phyloP scores from a whole-genome alignment of 805 yeast species.

The Nakazawaea wyomingensis region DNA sequence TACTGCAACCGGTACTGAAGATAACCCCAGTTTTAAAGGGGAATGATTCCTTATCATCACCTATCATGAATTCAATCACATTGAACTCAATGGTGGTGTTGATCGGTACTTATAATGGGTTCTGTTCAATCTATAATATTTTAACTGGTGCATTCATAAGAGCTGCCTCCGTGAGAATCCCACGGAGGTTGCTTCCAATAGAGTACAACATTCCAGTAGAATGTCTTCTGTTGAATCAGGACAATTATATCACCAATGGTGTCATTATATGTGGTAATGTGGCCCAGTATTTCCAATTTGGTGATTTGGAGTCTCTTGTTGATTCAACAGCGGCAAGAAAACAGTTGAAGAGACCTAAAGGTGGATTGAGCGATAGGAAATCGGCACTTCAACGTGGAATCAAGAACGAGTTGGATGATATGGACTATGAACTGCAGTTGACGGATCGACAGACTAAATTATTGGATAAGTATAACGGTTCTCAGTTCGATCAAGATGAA shows the following conservation, averaged over 20 bases:
- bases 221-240: slow-evolving; percentile 23
- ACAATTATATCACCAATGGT: slow-evolving; percentile 29
- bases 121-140: slow-evolving; percentile 35
- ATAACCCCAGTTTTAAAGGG: slow-evolving; percentile 7
- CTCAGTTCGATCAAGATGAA: slow-evolving; percentile 32
- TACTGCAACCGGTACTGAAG: slow-evolving; percentile 7
- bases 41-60: slow-evolving; percentile 20
- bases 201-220: slow-evolving; percentile 23
- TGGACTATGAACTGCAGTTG: slow-evolving; percentile 22
- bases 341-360: slow-evolving; percentile 16
- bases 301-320: slow-evolving; percentile 26
- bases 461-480: slow-evolving; percentile 44
- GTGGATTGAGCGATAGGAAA: slow-evolving; percentile 22
- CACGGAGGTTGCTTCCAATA: slow-evolving; percentile 23
- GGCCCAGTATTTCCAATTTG: slow-evolving; percentile 44
- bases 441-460: slow-evolving; percentile 22
- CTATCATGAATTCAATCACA: slow-evolving; percentile 23
- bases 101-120: slow-evolving; percentile 39
- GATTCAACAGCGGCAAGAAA: slow-evolving; percentile 16
- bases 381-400: slow-evolving; percentile 22
- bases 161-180: slow-evolving; percentile 27
- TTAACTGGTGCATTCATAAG: slow-evolving; percentile 37
- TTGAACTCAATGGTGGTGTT: slow-evolving; percentile 25
- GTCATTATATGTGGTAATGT: slow-evolving; percentile 35
- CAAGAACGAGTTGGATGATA: slow-evolving; percentile 28